Base-by-base conservation (phyloP, 202 grass and related monocot genomes). In the Schoenoplectus tabernaemontani region DNA sequence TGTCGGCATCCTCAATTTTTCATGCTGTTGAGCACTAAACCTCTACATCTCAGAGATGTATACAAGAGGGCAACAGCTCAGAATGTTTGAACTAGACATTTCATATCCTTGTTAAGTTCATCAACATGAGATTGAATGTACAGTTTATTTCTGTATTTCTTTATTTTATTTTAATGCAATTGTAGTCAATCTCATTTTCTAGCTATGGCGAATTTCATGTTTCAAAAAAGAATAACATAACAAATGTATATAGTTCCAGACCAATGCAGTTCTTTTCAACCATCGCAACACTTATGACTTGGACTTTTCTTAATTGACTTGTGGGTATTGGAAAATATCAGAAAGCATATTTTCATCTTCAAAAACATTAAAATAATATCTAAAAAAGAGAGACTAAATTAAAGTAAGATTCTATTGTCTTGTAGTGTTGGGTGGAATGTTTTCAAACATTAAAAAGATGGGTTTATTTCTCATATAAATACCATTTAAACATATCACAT, bases 381-480 rank as follows among this genome's bases (percentile, higher is more conserved):
- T 74, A 57, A 85, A 87, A 87, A 85, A 89, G 83, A 81, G 77
- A n/a, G n/a, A n/a, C n/a, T n/a, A 78, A 76, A 85, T 83, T 83
- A 92, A 88, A 88, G 85, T 78, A 67, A 90, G 84, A 96, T 96
- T 96, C 93, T 80, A 85, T 86, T 82, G 57, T 73, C 72, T 90
- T 61, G 62, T 93, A 93, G 91, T 88, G 86, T 86, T 88, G 77
- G 65, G 76, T 81, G 81, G 88, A 93, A 90, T 93, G 87, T 91
- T 91, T 33, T 68, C 32, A 78, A 91, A 89, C 77, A 95, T 91
- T 89, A 88, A 87, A 83, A 83, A 86, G 89, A 91, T 90, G 84
- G 89, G 84, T 17, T 96, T 82, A 46, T 54, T 83, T 64, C 78
- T 88, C 68, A 85, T 93, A 93, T 93, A 93, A 91, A 93, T 93